Base-by-base conservation (phyloP, 345 rosid genomes). In the Salix suchowensis region DNA sequence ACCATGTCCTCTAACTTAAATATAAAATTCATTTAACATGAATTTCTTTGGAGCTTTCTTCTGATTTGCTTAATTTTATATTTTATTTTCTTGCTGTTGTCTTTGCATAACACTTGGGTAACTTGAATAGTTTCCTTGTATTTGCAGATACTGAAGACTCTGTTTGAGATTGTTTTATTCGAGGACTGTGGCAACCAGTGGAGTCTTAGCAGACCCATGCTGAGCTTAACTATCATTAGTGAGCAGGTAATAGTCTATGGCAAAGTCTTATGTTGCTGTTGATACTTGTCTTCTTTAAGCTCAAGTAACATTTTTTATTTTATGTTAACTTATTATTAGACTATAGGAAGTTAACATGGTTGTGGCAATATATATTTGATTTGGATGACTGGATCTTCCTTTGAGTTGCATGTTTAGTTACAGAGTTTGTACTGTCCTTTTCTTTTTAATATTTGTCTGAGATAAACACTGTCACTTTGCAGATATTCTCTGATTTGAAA, bases 141-240 rank as follows among this genome's bases (percentile, higher is more conserved):
- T 71, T 68, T 82, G 67, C 88, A 96, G 99, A 91, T 95, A 82
- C 75, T 95, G 87, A 95, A 93, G 90, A 89, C 97, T 13, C 85
- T 95, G 67, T 93, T 95, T 74, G 98, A 95, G 86, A 91, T 95
- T 68, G 97, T 95, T 74, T 82, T 95, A 66, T 95, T 93, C 68
- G 98, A 95, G 86, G 98, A 95, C 70, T 93, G 97, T 83, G 91
- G 96, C 77, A 95, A 91, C 76, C 97, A 93, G 67, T 95, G 98
- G 98, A 95, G 98, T 86, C 97, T 95, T 71, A 95, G 98, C 88
- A 90, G 98, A 75, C 98, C 98, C 34, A 93, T 95, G 96, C 84
- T 95, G 82, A 91, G 97, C 86, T 86, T 95, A 85, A 89, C 92
- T 84, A 94, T 96, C 76, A 87, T 96, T 52, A 92, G 87, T 79